A percentile compares a stretch with the other conserved stretches of the same genome.
These are phyloP conservation scores for Coccinonectria pachysandricola DNA, from an alignment of 2,329 filamentous ascomycete species.

Conservation along the genomic window DNA sequence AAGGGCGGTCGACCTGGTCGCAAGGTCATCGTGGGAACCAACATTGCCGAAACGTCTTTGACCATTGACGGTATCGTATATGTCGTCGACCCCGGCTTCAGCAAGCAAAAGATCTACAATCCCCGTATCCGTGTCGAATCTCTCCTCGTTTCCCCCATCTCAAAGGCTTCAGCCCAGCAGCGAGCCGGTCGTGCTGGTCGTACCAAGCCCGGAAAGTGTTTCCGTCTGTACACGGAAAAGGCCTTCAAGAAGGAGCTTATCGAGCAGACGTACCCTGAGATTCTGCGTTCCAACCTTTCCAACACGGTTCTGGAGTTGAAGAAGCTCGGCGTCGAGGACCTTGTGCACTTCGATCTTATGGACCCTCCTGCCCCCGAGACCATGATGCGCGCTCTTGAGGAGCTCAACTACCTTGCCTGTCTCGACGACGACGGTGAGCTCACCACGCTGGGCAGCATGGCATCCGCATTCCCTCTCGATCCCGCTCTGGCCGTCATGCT, in stretches of 20 bases:
- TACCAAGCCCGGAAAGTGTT: conserved; percentile 97
- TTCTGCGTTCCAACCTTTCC: conserved; percentile 85
- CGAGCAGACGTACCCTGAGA: conserved; percentile 93
- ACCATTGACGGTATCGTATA: conserved; percentile 99
- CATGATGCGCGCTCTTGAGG: conserved; percentile 93
- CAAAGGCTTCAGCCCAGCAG: conserved; percentile 94
- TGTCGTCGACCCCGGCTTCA: conserved; percentile 97
- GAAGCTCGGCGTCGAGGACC: conserved; percentile 89
- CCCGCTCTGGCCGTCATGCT: conserved; percentile 94
- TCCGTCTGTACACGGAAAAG: conserved; percentile 87
- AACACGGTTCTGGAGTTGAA: conserved; percentile 94
- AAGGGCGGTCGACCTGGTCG: conserved; percentile 78
- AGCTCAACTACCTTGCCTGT: conserved; percentile 94
- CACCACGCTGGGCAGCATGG: conserved; percentile 72
- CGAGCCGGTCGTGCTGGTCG: conserved; percentile 97
- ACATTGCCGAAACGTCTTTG: conserved; percentile 94
- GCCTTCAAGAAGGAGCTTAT: conserved; percentile 98
- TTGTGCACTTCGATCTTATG: conserved; percentile 98
- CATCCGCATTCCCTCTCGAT: conserved; percentile 92
- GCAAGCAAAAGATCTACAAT: conserved; percentile 99
- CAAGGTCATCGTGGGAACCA: conserved; percentile 90
- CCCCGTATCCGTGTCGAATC: conserved; percentile 94
- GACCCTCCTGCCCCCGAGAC: conserved; percentile 96
- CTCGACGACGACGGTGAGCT: conserved; percentile 94
- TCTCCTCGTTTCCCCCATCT: conserved; percentile 93